These are phyloP conservation scores for Vicia villosa DNA, from an alignment of 306 rosid genomes.

Conservation along the genomic window DNA sequence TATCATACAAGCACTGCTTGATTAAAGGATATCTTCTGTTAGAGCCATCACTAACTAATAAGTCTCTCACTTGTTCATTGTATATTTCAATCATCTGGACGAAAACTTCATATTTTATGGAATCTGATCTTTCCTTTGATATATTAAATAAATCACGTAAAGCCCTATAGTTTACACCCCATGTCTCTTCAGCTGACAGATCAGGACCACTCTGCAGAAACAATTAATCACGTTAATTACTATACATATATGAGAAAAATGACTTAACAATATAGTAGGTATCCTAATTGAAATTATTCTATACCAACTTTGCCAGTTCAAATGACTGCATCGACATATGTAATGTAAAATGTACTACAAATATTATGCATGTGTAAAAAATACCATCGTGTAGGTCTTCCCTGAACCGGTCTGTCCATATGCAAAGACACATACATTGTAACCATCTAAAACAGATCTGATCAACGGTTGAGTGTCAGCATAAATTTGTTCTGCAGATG, in stretches of 20 bases:
- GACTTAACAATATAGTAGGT: neutral
- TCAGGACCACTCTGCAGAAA: conserved; percentile 89
- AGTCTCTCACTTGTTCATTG: conserved; percentile 98
- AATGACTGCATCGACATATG: neutral
- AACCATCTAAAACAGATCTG: conserved; percentile 93
- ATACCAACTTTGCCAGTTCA: no score
- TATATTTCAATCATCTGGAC: conserved; percentile 99
- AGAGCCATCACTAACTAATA: conserved; percentile 85
- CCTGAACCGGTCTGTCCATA: conserved; percentile 99
- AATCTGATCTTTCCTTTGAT: conserved; percentile 63
- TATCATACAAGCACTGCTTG: conserved; percentile 15
- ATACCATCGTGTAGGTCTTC: conserved; percentile 98
- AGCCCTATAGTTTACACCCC: conserved; percentile 98
- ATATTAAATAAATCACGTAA: conserved; percentile 84
- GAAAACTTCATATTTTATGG: conserved; percentile 85
- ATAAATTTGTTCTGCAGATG: conserved; percentile 87
- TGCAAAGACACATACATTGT: conserved; percentile 94
- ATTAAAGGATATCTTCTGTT: conserved; percentile 90
- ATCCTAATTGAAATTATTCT: no score
- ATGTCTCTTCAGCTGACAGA: conserved; percentile 78
- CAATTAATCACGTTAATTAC: conserved; percentile 25
- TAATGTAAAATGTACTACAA: conserved; percentile 12
- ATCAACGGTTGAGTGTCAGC: conserved; percentile 77
- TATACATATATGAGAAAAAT: conserved; percentile 5
- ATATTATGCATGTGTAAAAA: neutral